Evolutionary conservation across 164 flowering plant species (phyloP).

Genomic region (Nymphaea thermarum): DNA sequence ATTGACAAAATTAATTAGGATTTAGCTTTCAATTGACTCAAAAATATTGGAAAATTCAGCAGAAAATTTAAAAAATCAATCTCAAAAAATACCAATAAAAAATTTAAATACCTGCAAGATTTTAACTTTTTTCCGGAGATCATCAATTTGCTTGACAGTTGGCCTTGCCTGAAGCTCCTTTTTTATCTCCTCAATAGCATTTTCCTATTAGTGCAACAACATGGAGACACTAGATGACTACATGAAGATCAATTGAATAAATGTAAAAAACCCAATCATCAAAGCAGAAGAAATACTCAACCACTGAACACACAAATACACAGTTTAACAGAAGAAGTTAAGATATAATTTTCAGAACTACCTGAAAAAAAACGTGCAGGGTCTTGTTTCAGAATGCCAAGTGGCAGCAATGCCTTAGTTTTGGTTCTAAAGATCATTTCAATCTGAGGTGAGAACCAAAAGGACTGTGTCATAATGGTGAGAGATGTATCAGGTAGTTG

Average conservation of each 20-base stretch:
- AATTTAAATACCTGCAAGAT: constrained; percentile 69
- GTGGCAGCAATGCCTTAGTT: too few species aligned
- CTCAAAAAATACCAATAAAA: background rate
- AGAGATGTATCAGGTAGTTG: too few species aligned
- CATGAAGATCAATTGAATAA: background rate
- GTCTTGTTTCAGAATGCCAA: too few species aligned
- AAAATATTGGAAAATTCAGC: background rate
- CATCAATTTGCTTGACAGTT: constrained; percentile 76
- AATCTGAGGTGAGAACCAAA: too few species aligned
- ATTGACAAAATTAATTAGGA: too few species aligned
- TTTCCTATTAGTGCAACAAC: constrained; percentile 40
- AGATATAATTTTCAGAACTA: too few species aligned
- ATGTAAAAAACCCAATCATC: too few species aligned
- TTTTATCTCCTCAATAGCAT: constrained; percentile 62
- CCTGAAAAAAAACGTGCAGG: too few species aligned
- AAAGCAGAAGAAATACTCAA: background rate
- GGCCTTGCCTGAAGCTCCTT: constrained; percentile 91
- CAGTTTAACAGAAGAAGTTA: too few species aligned
- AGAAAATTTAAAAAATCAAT: background rate
- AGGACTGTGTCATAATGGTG: too few species aligned
- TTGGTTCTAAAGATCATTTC: too few species aligned
- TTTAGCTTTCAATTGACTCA: background rate
- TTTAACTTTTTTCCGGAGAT: constrained; percentile 89
- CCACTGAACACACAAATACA: background rate
- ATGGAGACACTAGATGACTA: background rate